Percentiles rank a stretch among this genome's conserved stretches.
Evolutionary conservation across 805 yeast species (phyloP).

Genomic region (Saccharomycopsis selenospora): DNA sequence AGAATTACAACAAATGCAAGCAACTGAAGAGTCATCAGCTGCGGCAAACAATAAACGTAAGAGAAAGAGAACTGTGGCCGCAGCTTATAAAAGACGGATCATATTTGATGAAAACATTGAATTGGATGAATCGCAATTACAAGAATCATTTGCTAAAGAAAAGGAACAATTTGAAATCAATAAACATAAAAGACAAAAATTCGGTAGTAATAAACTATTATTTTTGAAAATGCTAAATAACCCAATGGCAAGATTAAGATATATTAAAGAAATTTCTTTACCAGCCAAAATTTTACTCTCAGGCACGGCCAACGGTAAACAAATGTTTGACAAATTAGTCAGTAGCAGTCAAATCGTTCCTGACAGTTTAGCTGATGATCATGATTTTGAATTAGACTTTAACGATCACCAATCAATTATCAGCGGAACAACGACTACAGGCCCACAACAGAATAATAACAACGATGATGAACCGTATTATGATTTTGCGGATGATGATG

Average conservation of each 20-base stretch:
- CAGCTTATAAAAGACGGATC: not conserved
- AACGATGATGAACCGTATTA: not conserved
- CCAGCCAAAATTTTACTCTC: not conserved
- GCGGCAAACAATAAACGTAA: not conserved
- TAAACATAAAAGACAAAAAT: not conserved
- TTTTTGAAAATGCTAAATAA: not conserved
- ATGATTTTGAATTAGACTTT: too few relatives aligned
- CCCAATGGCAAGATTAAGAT: not conserved
- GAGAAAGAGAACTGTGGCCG: conserved; percentile 2
- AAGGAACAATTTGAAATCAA: not conserved
- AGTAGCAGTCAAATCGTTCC: not conserved
- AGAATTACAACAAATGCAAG: not conserved
- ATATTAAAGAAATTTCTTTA: not conserved
- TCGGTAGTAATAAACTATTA: not conserved
- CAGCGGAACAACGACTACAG: too few relatives aligned
- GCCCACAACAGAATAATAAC: not conserved
- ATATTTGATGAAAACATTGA: not conserved
- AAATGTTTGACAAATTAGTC: not conserved
- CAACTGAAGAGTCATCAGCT: not conserved
- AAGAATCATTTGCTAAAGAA: not conserved
- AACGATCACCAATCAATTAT: too few relatives aligned
- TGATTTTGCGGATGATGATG: not conserved
- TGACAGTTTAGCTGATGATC: not conserved
- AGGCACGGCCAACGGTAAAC: not conserved
- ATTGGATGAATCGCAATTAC: not conserved